Conservation (phyloP, 495 filamentous ascomycete genomes). For the Tetracladium setigerum region DNA sequence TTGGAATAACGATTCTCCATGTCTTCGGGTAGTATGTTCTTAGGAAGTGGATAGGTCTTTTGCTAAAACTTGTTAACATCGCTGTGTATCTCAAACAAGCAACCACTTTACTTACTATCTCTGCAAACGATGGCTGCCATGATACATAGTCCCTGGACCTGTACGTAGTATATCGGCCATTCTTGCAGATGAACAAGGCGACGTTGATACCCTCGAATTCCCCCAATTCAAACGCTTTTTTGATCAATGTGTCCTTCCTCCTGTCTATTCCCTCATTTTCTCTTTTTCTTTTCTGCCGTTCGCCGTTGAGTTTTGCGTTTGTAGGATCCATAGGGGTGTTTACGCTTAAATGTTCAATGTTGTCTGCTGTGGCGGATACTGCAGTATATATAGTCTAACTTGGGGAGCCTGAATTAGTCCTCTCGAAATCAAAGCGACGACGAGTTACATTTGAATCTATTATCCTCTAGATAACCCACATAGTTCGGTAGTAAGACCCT, state of each 20-base stretch:
- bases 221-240: conserved; percentile 8
- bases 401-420: conserved; percentile 3
- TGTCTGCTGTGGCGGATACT: not conserved
- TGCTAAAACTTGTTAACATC: conserved; percentile 1
- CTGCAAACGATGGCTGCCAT: conserved; percentile 8
- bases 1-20: conserved; percentile 5
- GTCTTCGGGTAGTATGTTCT: conserved; percentile 4
- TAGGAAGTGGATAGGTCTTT: not conserved
- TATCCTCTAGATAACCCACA: conserved; percentile 2
- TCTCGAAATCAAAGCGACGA: conserved; percentile 1
- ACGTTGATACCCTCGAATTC: conserved; percentile 8
- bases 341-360: not conserved
- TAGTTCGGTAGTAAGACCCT: too few relatives aligned
- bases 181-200: conserved; percentile 11
- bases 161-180: conserved; percentile 10
- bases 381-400: conserved; percentile 3
- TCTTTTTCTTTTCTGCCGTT: conserved; percentile 6
- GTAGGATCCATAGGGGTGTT: conserved; percentile 5
- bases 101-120: conserved; percentile 9
- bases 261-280: conserved; percentile 5
- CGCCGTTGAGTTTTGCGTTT: conserved; percentile 6
- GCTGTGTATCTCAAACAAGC: conserved; percentile 2
- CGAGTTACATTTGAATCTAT: conserved; percentile 3
- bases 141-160: conserved; percentile 10
- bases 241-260: conserved; percentile 2